Conservation (phyloP, 257 asterid species). For the Salvia splendens region DNA sequence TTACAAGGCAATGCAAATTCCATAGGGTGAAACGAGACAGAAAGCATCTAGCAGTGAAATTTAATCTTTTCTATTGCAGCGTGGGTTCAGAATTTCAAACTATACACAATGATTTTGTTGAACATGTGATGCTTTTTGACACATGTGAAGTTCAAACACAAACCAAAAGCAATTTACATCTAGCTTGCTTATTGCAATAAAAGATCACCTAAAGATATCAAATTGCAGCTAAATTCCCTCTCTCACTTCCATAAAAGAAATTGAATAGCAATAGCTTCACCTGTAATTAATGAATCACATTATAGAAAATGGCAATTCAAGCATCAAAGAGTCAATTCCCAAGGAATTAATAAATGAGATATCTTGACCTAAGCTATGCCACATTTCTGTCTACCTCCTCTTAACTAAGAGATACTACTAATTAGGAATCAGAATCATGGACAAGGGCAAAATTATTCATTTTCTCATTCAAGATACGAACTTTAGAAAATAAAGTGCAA, state of each 20-base stretch:
- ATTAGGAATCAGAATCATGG: slow-evolving; percentile 14
- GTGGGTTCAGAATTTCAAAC: neutral
- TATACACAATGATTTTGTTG: neutral
- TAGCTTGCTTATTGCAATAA: neutral
- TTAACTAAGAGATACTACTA: neutral
- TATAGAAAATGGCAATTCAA: slow-evolving; percentile 16
- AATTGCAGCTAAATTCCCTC: neutral
- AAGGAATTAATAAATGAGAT: neutral
- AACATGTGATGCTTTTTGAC: neutral
- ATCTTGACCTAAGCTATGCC: slow-evolving; percentile 11
- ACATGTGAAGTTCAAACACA: neutral
- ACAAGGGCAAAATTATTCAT: neutral
- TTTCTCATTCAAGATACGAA: slow-evolving; percentile 28
- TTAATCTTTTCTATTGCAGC: neutral
- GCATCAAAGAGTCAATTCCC: slow-evolving; percentile 10
- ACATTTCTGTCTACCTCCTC: neutral
- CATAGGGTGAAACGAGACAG: slow-evolving; percentile 3
- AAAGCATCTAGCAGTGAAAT: neutral
- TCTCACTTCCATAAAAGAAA: neutral
- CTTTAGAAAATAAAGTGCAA: slow-evolving; percentile 26
- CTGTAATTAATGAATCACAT: neutral
- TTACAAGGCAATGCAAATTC: neutral
- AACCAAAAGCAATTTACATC: slow-evolving; percentile 16
- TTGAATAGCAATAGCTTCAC: slow-evolving; percentile 4
- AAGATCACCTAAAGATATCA: neutral